Evolutionary conservation across 1,284 basidiomycete species (phyloP), one percentile per base, ranked within the genome.

Genomic region (Ustilago loliicola): DNA sequence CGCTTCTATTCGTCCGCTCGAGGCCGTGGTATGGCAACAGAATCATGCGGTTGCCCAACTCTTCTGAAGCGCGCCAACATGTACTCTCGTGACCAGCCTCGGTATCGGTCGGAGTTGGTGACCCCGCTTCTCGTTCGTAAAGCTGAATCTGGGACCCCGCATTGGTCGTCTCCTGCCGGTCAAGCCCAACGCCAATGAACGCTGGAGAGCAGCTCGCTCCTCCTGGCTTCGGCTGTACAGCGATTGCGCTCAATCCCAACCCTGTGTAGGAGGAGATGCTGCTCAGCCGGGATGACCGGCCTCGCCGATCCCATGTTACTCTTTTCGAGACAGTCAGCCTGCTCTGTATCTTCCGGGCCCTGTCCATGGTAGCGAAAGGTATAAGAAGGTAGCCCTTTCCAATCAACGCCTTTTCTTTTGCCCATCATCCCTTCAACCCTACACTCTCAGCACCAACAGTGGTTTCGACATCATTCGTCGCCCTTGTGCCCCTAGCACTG

Each of bases 401-500:
- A 11, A 34, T 42, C 40, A 19, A 42, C 40, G 5, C 21, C 3
- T 23, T 25, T n/a, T 13, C 13, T 25, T 23, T 6, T 15, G n/a
- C 21, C 13, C 45, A 23, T 25, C 57, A 21, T 8, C 19, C 27
- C 4, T 11, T 11, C 13, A 34, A 47, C 11, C n/a, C 21, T 29
- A 2, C 57, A 51, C 5, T 3, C n/a, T n/a, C n/a, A n/a, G n/a
- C n/a, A n/a, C n/a, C n/a, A n/a, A n/a, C n/a, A n/a, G 64, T 70
- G 62, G 25, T 70, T 6, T 57, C 53, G 8, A 51, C 47, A 25
- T 32, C 57, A 6, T 70, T 65, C 38, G 57, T 61, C 25, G 36
- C 57, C 9, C 62, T 70, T 19, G 25, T 61, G 19, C 67, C 62
- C 9, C 38, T 70, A 29, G 47, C 61, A 2, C 45, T 70, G 5